Evolutionary conservation across 192 early-diverging fungal genomes (phyloP), one percentile per base, ranked within the genome.

Genomic region (Coemansia sp.): DNA sequence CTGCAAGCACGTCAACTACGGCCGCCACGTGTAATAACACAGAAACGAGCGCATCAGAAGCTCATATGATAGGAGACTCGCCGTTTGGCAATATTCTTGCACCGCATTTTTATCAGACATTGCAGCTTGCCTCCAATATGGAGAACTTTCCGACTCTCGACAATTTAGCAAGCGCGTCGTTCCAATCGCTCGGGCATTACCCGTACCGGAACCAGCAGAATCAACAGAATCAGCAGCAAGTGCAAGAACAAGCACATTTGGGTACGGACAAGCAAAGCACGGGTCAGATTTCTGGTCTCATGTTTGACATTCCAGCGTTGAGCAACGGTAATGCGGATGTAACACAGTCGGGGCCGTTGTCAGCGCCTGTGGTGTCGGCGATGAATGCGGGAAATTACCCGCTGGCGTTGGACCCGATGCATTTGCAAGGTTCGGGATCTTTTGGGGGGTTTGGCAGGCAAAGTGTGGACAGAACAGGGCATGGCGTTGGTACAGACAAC

Each of bases 121-220:
- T 73, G 37, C 56, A 66, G 46, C 42, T 64, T 61, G 58, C 68
- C 36, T 40, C 76, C 38, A 66, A 63, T 54, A 79, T 79, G 70
- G 67, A 73, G 44, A 73, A 70, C 61, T 70, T 79, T 23, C 26
- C 76, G 21, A 61, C 69, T 53, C 49, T 78, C 36, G 63, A 72
- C 47, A 73, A 66, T 53, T 26, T 78, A 24, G 55, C 67, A 44
- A 38, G 51, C 21, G 50, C 70, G 7, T 73, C 46, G 31, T 25
- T 55, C 21, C 49, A 51, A 36, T 48, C 36, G 23, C 47, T 52
- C 56, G 34, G 57, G 36, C 56, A 70, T 5, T 55, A 64, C 36
- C 63, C 59, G 42, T 42, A 58, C 10, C 52, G 23, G 8, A 59
- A 65, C 31, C 47, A 58, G 40, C 64, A 66, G 21, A 42, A 57